Evolutionary conservation across 2,329 filamentous ascomycete species (phyloP).

Genomic region (Diaporthe amygdali): DNA sequence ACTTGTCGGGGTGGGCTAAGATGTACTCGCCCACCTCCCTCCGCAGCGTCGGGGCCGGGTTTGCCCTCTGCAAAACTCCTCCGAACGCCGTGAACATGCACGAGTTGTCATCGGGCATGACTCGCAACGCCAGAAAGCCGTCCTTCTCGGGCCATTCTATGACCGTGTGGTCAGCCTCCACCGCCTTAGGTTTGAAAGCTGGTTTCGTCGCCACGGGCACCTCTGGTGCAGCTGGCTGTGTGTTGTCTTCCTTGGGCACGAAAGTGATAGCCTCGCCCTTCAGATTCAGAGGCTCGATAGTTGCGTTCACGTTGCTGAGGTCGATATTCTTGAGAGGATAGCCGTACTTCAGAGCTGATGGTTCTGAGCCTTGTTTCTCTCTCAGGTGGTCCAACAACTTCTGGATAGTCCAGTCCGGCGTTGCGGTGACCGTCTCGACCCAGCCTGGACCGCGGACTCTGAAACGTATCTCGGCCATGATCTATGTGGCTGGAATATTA

Average conservation of each 20-base stretch:
- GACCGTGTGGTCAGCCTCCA: constrained; percentile 48
- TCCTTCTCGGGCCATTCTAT: constrained; percentile 55
- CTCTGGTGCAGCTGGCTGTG: constrained; percentile 19
- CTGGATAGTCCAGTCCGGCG: constrained; percentile 69
- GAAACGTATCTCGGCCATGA: constrained; percentile 64
- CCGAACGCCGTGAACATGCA: constrained; percentile 93
- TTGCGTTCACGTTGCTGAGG: constrained; percentile 55
- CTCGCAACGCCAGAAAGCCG: constrained; percentile 74
- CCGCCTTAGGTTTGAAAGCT: constrained; percentile 36
- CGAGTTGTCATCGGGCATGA: constrained; percentile 97
- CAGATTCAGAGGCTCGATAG: constrained; percentile 53
- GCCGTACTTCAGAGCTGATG: constrained; percentile 82
- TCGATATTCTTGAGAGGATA: constrained; percentile 78
- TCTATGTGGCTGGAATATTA: not conserved
- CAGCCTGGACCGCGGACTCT: constrained; percentile 78
- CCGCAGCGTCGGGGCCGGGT: constrained; percentile 64
- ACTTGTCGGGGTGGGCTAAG: constrained; percentile 72
- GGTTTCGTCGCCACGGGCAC: constrained; percentile 26
- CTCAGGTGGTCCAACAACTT: constrained; percentile 66
- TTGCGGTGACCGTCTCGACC: constrained; percentile 71
- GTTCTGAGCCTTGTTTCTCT: constrained; percentile 65
- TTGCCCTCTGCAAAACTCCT: constrained; percentile 70
- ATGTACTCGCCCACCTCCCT: constrained; percentile 82
- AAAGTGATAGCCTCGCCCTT: constrained; percentile 58
- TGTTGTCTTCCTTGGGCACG: constrained; percentile 44